Conservation (phyloP, 495 filamentous ascomycete species). For the Sporormia fimetaria region DNA sequence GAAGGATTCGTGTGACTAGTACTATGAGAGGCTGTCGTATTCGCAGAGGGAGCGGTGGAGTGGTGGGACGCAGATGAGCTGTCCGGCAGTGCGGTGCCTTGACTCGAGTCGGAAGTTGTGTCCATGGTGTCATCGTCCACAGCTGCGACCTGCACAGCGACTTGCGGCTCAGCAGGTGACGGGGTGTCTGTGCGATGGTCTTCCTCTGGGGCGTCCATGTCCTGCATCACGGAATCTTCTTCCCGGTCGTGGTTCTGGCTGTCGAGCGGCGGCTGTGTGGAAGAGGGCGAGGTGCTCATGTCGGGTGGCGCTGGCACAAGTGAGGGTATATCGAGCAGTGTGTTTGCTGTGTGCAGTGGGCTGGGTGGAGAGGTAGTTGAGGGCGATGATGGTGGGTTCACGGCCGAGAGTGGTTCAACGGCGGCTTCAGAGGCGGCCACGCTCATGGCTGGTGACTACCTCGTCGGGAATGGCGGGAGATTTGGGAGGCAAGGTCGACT, state of each 20-base stretch:
- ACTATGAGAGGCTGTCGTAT: slow-evolving; percentile 9
- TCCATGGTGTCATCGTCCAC: slow-evolving; percentile 26
- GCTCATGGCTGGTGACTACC: slow-evolving; percentile 23
- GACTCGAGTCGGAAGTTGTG: slow-evolving; percentile 20
- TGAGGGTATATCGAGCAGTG: slow-evolving; percentile 15
- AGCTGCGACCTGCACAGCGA: slow-evolving; percentile 19
- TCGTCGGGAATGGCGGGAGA: too few species aligned
- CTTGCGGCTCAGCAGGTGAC: neutral
- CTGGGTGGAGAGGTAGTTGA: slow-evolving; percentile 10
- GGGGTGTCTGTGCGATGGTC: neutral
- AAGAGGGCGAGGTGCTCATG: slow-evolving; percentile 27
- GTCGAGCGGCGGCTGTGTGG: slow-evolving; percentile 15
- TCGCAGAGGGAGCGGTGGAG: neutral
- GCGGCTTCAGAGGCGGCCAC: slow-evolving; percentile 22
- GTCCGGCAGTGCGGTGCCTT: slow-evolving; percentile 14
- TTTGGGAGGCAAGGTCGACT: neutral
- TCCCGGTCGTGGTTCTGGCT: slow-evolving; percentile 30
- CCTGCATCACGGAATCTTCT: slow-evolving; percentile 19
- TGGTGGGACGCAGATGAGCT: slow-evolving; percentile 15
- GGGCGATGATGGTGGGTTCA: slow-evolving; percentile 21
- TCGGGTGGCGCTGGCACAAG: slow-evolving; percentile 20
- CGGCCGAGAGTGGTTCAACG: too few species aligned
- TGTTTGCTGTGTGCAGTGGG: slow-evolving; percentile 20
- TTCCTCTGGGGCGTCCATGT: slow-evolving; percentile 8
- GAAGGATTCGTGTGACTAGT: too few species aligned